Evolutionary conservation across 148 eudicot species (phyloP).

Genomic region (Vaccinium myrtillus): DNA sequence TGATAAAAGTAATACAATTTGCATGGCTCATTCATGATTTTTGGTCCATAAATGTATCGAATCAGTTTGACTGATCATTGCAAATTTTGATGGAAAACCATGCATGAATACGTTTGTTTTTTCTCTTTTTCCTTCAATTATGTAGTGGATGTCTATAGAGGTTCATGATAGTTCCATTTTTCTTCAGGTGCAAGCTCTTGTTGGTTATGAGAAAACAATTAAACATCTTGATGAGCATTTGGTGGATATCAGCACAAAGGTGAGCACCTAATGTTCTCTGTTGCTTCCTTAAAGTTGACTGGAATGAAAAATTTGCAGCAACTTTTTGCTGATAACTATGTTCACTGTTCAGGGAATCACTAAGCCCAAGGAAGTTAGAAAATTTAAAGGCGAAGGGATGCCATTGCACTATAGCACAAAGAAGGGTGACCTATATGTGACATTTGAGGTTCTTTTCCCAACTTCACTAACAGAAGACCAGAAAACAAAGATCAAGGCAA

Average conservation of each 20-base stretch:
- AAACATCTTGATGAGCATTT: constrained; percentile 89
- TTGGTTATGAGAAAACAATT: constrained; percentile 84
- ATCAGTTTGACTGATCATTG: no score
- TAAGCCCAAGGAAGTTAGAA: constrained; percentile 83
- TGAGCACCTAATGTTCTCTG: constrained; percentile 18
- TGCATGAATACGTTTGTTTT: no score
- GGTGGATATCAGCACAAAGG: constrained; percentile 79
- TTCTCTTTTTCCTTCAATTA: no score
- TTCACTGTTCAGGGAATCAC: constrained; percentile 56
- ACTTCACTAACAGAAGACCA: constrained; percentile 77
- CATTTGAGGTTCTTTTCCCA: constrained; percentile 86
- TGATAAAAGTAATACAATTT: no score
- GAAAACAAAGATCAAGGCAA: constrained; percentile 71
- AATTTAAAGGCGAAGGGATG: constrained; percentile 95
- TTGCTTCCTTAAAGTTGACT: neutral
- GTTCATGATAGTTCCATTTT: neutral
- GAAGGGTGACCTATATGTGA: constrained; percentile 82
- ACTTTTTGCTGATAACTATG: neutral
- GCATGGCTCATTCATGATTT: no score
- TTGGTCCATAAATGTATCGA: no score
- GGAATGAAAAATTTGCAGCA: neutral
- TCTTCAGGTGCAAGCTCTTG: constrained; percentile 86
- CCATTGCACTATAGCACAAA: constrained; percentile 78
- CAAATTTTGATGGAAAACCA: no score
- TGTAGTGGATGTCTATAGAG: neutral